Percentiles rank a stretch among this genome's conserved stretches.
Conservation (phyloP, 306 rosid species). For the Arachis stenosperma region DNA sequence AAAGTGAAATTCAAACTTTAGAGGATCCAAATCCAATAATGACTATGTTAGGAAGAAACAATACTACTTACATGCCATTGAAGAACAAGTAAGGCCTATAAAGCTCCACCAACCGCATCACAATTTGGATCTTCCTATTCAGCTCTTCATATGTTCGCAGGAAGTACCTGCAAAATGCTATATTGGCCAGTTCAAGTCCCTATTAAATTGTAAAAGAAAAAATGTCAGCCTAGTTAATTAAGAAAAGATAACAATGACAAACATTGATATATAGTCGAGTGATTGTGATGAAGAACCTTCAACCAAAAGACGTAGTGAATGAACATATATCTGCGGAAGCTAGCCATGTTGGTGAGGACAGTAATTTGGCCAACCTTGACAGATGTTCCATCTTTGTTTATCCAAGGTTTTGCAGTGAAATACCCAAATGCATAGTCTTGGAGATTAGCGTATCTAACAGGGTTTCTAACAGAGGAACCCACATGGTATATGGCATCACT, state of each 20-base stretch:
- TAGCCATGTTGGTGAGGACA: slow-evolving; percentile 57
- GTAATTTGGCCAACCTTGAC: slow-evolving; percentile 58
- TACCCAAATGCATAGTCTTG: slow-evolving; percentile 52
- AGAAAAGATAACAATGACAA: neutral
- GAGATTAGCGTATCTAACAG: slow-evolving; percentile 37
- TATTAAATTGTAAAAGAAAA: slow-evolving; percentile 15
- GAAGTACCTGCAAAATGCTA: slow-evolving; percentile 69
- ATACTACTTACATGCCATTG: slow-evolving; percentile 63
- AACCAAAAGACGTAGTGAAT: slow-evolving; percentile 65
- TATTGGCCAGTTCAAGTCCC: slow-evolving; percentile 69
- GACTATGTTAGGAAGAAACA: neutral
- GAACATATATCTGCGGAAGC: slow-evolving; percentile 69
- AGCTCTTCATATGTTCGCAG: slow-evolving; percentile 47
- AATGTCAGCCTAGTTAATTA: too few species aligned
- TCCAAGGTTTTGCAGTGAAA: slow-evolving; percentile 73
- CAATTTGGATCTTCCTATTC: slow-evolving; percentile 59
- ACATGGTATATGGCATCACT: slow-evolving; percentile 61
- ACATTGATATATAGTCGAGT: neutral
- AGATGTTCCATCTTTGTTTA: slow-evolving; percentile 61
- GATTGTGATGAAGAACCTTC: slow-evolving; percentile 50
- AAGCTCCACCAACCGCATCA: slow-evolving; percentile 74
- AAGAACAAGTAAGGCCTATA: slow-evolving; percentile 86
- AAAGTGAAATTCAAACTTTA: too few species aligned
- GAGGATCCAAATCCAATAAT: too few species aligned
- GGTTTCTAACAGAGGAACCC: slow-evolving; percentile 69